Conservation (phyloP, 495 filamentous ascomycete genomes). For the Aspergillus sclerotiicarbonarius region DNA sequence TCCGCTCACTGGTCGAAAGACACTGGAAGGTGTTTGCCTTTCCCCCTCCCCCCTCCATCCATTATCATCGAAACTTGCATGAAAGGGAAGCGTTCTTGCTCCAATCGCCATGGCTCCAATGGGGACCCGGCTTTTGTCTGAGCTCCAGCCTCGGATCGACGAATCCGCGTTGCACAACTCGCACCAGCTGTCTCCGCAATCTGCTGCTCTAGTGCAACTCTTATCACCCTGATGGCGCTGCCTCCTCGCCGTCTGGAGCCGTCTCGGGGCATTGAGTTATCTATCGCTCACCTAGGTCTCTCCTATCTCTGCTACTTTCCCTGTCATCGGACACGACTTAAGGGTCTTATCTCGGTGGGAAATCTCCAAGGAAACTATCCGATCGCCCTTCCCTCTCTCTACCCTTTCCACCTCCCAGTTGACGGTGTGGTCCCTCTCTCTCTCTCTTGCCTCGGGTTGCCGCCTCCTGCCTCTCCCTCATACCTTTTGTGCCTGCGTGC, state of each 20-base stretch:
- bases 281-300: slow-evolving; percentile 14
- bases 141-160: slow-evolving; percentile 22
- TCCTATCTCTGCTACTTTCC: slow-evolving; percentile 19
- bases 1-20: not conserved
- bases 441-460: not conserved
- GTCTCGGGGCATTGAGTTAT: slow-evolving; percentile 18
- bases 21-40: slow-evolving; percentile 3
- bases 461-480: slow-evolving; percentile 2
- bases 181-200: slow-evolving; percentile 28
- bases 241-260: slow-evolving; percentile 23
- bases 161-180: slow-evolving; percentile 22
- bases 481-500: not conserved
- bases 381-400: slow-evolving; percentile 4
- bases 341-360: slow-evolving; percentile 18
- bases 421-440: not conserved
- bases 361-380: not conserved
- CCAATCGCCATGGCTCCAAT: slow-evolving; percentile 15
- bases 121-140: slow-evolving; percentile 15
- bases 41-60: slow-evolving; percentile 7
- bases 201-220: slow-evolving; percentile 22
- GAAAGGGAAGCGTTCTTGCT: slow-evolving; percentile 10
- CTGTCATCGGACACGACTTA: slow-evolving; percentile 10
- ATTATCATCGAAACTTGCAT: slow-evolving; percentile 16
- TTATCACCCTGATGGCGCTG: slow-evolving; percentile 26
- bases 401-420: not conserved